phyloP scores from a whole-genome alignment of 345 rosid genomes.

The Euphorbia lathyris region DNA sequence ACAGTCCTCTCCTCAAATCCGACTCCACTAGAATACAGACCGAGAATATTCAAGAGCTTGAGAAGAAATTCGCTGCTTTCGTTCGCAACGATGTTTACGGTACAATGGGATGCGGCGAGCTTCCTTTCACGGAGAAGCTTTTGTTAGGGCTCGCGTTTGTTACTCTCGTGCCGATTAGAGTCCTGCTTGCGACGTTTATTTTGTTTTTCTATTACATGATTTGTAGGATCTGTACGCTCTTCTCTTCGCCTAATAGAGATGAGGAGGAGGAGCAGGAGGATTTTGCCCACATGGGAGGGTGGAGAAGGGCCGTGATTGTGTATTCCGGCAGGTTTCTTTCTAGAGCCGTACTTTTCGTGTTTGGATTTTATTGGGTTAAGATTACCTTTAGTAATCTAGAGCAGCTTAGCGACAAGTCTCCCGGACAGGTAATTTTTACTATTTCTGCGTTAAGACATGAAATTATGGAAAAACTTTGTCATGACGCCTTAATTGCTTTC shows the following conservation, averaged over 20 bases:
- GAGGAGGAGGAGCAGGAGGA: conserved; percentile 70
- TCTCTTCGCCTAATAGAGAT: conserved; percentile 68
- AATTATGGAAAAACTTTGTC: neutral
- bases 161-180: conserved; percentile 71
- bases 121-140: conserved; percentile 61
- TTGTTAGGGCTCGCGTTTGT: conserved; percentile 53
- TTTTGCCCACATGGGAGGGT: conserved; percentile 89
- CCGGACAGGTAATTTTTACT: conserved; percentile 31
- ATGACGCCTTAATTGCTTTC: neutral
- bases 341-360: conserved; percentile 66
- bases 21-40: conserved; percentile 29
- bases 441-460: neutral
- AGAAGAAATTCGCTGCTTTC: conserved; percentile 82
- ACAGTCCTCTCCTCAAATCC: conserved; percentile 74
- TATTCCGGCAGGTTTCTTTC: conserved; percentile 63
- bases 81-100: conserved; percentile 85
- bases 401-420: conserved; percentile 11
- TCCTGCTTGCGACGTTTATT: conserved; percentile 47
- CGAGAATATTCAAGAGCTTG: conserved; percentile 60
- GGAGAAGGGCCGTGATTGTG: conserved; percentile 76
- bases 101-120: conserved; percentile 81
- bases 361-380: conserved; percentile 92
- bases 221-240: conserved; percentile 77
- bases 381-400: conserved; percentile 41
- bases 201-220: conserved; percentile 68